Evolutionary conservation across 129 eudicot species (phyloP).

Genomic region (Rutidosis leptorrhynchoides): DNA sequence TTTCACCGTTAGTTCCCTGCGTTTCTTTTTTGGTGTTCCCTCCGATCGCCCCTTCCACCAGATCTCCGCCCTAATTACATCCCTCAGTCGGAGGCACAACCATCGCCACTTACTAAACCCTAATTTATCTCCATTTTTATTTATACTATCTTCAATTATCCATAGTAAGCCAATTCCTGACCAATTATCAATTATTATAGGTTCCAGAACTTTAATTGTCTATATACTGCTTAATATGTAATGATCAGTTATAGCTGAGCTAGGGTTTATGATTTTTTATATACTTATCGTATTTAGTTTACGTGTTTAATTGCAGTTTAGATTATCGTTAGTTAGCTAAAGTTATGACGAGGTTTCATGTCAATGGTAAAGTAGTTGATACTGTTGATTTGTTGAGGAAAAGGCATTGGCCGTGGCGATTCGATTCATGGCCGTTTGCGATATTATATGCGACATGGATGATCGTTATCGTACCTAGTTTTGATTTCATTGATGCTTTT

Average conservation of each 20-base stretch:
- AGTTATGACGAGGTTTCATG: constrained; percentile 62
- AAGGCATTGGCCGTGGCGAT: constrained; percentile 67
- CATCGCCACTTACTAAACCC: background rate
- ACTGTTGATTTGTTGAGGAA: constrained; percentile 71
- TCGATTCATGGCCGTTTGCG: constrained; percentile 76
- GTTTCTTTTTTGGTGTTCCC: background rate
- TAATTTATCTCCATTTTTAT: no score
- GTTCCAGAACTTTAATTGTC: background rate
- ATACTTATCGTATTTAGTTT: constrained; percentile 1
- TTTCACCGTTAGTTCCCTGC: background rate
- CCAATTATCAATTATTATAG: no score
- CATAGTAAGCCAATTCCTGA: no score
- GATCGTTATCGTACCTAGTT: constrained; percentile 49
- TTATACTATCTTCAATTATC: no score
- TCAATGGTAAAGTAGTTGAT: constrained; percentile 88
- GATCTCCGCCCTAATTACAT: no score
- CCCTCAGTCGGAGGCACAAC: constrained; percentile 19
- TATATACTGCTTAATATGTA: background rate
- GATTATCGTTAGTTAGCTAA: constrained; percentile 6
- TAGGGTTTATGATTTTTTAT: constrained; percentile 11
- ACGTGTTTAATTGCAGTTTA: constrained; percentile 17
- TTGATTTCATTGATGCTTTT: constrained; percentile 61
- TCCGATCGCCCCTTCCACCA: constrained; percentile 25
- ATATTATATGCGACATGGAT: constrained; percentile 65
- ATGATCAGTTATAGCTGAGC: constrained; percentile 4